Evolutionary conservation across 1,139 yeast genomes (phyloP), one percentile per base, ranked within the genome.

Genomic region (Nakaseomyces nivariensis): DNA sequence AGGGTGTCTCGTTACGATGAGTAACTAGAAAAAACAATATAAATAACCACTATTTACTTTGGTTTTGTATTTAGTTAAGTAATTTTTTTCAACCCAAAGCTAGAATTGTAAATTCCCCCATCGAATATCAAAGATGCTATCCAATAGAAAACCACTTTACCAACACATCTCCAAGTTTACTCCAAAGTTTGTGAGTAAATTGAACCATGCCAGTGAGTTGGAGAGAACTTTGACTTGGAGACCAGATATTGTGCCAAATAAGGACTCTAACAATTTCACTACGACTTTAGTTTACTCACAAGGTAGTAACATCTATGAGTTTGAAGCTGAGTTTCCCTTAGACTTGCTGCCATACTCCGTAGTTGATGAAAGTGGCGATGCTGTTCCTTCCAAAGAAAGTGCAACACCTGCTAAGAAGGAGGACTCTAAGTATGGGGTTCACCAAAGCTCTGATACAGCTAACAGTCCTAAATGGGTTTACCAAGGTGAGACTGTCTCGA

Each of bases 251-350:
- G 42, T 27, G 9, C 47, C 47, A 11, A 42, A 45, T 27, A 45
- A 36, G 41, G 42, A 36, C 10, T 4, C 34, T 7, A 29, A 34
- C 22, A 34, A 17, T n/a, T 32, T 45, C 34, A n/a, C 41, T 26
- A 45, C 47, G 1, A 27, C 40, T 5, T 29, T 45, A 34, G 49
- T 60, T 8, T 63, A 63, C 47, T 58, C 67, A 10, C 61, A 57
- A 47, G 67, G 67, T 8, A 56, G 62, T 37, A 60, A 61, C 43
- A 55, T 64, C 24, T 64, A 59, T 51, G 64, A 63, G 48, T 49
- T 64, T 22, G 64, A 57, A n/a, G 58, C 61, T 48, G 56, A 50
- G 24, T 51, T 64, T 49, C 68, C 67, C 13, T 45, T 62, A 25
- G 44, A 41, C 25, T 5, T 41, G 13, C 34, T 41, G 34, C 44